Evolutionary conservation across 768 basidiomycete species (phyloP).

Genomic region (Termitomyces sp.): DNA sequence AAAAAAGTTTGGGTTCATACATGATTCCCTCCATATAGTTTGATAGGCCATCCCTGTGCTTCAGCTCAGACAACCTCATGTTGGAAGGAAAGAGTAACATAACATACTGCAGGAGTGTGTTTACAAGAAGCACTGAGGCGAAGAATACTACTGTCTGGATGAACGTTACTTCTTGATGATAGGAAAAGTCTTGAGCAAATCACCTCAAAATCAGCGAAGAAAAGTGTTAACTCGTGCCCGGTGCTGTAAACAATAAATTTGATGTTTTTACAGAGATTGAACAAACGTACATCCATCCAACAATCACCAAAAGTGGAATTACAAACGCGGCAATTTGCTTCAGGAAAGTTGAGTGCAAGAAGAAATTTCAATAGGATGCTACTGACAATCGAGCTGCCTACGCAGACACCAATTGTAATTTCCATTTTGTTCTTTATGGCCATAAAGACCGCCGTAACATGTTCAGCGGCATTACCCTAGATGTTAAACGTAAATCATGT

Average conservation of each 20-base stretch:
- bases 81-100: slow-evolving; percentile 19
- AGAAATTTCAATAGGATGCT: neutral
- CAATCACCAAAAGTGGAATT: slow-evolving; percentile 79
- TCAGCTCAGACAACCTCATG: neutral
- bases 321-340: slow-evolving; percentile 87
- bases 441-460: slow-evolving; percentile 85
- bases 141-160: slow-evolving; percentile 75
- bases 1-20: slow-evolving; percentile 21
- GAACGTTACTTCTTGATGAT: neutral
- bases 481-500: neutral
- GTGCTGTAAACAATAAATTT: slow-evolving; percentile 31
- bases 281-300: slow-evolving; percentile 77
- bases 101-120: slow-evolving; percentile 69
- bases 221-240: slow-evolving; percentile 68
- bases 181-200: neutral
- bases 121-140: slow-evolving; percentile 83
- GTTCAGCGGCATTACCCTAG: slow-evolving; percentile 81
- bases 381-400: slow-evolving; percentile 77
- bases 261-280: slow-evolving; percentile 3
- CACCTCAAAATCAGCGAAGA: slow-evolving; percentile 85
- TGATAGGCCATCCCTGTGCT: slow-evolving; percentile 66
- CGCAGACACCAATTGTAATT: slow-evolving; percentile 70
- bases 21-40: slow-evolving; percentile 94
- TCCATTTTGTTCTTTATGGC: slow-evolving; percentile 66
- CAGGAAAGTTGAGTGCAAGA: neutral